A percentile compares a stretch with the other conserved stretches of the same genome.
These are phyloP conservation scores for Pilatotrama ljubarskyi DNA, from an alignment of 768 basidiomycete species.

Conservation along the genomic window DNA sequence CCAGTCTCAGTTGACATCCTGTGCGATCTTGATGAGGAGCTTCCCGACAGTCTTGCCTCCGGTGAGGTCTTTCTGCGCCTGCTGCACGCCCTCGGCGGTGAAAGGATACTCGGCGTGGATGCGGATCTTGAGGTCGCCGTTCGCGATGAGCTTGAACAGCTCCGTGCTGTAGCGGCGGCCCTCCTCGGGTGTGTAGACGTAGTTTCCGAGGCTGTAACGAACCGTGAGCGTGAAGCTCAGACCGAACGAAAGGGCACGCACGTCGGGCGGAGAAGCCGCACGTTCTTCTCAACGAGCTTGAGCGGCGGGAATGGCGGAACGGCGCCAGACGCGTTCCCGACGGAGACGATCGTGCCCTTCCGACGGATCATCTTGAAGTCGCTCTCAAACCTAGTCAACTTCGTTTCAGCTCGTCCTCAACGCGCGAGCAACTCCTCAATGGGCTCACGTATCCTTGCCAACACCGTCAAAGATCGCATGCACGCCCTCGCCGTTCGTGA, in stretches of 20 bases:
- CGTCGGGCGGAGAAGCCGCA: conserved; percentile 78
- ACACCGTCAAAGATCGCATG: conserved; percentile 91
- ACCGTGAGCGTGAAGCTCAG: neutral
- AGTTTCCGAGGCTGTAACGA: conserved; percentile 61
- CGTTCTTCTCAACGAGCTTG: conserved; percentile 77
- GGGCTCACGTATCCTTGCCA: conserved; percentile 85
- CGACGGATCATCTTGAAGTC: conserved; percentile 80
- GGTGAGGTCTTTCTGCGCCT: conserved; percentile 77
- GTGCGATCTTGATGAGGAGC: conserved; percentile 69
- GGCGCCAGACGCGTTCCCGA: conserved; percentile 90
- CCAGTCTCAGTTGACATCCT: conserved; percentile 2
- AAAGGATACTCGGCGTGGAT: conserved; percentile 83
- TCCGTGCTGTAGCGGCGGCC: conserved; percentile 60
- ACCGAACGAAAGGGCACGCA: conserved; percentile 28
- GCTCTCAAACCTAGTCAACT: conserved; percentile 59
- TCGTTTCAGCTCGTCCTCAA: neutral
- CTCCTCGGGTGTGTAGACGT: conserved; percentile 75
- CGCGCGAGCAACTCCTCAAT: neutral
- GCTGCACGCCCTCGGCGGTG: conserved; percentile 71
- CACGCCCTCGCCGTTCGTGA: conserved; percentile 79
- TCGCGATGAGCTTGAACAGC: conserved; percentile 60
- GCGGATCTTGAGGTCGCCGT: conserved; percentile 62
- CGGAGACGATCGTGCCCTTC: conserved; percentile 87
- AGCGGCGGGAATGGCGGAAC: conserved; percentile 75
- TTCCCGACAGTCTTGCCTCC: conserved; percentile 82